Evolutionary conservation across 2,329 filamentous ascomycete genomes (phyloP).

Genomic region (Xenoacremonium recifei): DNA sequence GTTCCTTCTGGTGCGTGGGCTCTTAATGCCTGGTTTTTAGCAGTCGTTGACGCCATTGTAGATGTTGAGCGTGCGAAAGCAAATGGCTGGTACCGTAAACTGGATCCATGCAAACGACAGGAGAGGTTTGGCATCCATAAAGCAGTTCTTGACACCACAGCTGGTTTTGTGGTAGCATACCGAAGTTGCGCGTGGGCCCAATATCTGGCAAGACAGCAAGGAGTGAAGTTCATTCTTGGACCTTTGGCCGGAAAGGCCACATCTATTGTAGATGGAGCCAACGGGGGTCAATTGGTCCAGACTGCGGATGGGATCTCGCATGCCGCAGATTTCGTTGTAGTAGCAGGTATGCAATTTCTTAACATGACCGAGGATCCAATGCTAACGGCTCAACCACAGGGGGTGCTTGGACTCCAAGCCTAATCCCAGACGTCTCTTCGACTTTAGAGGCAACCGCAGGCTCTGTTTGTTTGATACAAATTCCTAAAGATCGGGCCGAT

Average conservation of each 20-base stretch:
- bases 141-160: no score
- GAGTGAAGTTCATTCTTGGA: slow-evolving; percentile 38
- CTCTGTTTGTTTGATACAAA: no score
- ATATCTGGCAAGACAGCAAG: slow-evolving; percentile 45
- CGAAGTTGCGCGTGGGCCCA: no score
- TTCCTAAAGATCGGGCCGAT: no score
- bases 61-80: no score
- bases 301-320: slow-evolving; percentile 8
- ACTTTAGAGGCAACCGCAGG: no score
- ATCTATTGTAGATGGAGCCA: slow-evolving; percentile 1
- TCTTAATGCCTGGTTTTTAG: no score
- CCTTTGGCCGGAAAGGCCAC: slow-evolving; percentile 16
- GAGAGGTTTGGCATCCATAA: no score
- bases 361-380: slow-evolving; percentile 44
- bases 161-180: no score
- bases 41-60: slow-evolving; percentile 41
- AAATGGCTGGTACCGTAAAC: no score
- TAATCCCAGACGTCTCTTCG: no score
- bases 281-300: slow-evolving; percentile 6
- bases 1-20: no score
- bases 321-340: slow-evolving; percentile 38
- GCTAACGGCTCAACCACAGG: slow-evolving; percentile 52
- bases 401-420: slow-evolving; percentile 63
- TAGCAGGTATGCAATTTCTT: slow-evolving; percentile 46
- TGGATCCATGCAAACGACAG: slow-evolving; percentile 52